Conservation (phyloP, 2,329 filamentous ascomycete species). For the Ophiostoma novo-ulmi region DNA sequence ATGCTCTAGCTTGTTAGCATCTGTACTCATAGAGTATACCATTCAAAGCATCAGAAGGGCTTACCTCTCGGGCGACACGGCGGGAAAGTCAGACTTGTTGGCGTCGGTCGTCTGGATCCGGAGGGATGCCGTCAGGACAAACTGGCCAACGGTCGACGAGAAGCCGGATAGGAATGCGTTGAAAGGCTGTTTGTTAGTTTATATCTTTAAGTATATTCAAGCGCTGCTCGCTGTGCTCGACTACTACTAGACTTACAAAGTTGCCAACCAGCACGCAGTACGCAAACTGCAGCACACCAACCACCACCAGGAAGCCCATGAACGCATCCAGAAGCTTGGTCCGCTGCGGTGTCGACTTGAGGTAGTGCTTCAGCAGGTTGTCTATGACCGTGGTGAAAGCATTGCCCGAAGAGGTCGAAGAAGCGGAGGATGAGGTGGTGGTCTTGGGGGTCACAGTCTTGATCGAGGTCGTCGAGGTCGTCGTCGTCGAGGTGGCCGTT, state of each 20-base stretch:
- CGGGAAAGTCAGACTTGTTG: slow-evolving; percentile 72
- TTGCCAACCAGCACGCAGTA: slow-evolving; percentile 92
- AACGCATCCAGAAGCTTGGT: slow-evolving; percentile 90
- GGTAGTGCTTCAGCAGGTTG: slow-evolving; percentile 73
- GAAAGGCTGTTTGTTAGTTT: slow-evolving; percentile 64
- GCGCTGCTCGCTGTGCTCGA: background rate
- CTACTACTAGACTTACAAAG: slow-evolving; percentile 60
- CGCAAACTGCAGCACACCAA: slow-evolving; percentile 85
- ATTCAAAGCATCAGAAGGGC: slow-evolving; percentile 22
- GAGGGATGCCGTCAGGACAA: slow-evolving; percentile 81
- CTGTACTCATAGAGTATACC: background rate
- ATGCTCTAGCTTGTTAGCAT: slow-evolving; percentile 57
- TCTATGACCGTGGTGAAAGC: slow-evolving; percentile 54
- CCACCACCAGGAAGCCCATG: slow-evolving; percentile 77
- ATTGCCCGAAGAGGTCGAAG: background rate
- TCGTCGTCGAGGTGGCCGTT: slow-evolving; percentile 11
- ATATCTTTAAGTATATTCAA: background rate
- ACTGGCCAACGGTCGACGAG: slow-evolving; percentile 89
- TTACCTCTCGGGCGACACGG: slow-evolving; percentile 75
- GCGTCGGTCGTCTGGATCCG: slow-evolving; percentile 86
- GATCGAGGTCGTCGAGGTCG: background rate
- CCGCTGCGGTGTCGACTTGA: slow-evolving; percentile 75
- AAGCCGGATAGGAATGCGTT: slow-evolving; percentile 98
- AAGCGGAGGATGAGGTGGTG: background rate
- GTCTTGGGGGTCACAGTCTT: slow-evolving; percentile 5